These are phyloP conservation scores for Salinomyces thailandicus DNA, from an alignment of 2,329 filamentous ascomycete species.

Conservation along the genomic window DNA sequence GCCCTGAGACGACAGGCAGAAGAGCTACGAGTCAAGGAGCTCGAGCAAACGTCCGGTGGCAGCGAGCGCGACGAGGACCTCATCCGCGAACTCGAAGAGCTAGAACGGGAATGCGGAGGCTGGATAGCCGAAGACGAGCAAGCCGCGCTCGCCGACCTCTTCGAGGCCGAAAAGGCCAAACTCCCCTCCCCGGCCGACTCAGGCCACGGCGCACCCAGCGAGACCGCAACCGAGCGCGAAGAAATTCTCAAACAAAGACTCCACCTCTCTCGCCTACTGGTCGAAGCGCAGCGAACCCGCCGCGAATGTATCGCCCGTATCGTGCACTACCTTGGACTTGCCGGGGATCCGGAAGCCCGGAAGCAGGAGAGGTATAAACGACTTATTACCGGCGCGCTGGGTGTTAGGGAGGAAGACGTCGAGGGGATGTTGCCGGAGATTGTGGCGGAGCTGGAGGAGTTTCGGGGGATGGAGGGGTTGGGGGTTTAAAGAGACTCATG, in stretches of 20 bases:
- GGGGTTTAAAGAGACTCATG: too few species aligned
- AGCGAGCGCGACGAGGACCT: constrained; percentile 29
- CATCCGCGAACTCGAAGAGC: constrained; percentile 24
- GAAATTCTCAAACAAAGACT: not conserved
- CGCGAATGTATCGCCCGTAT: constrained; percentile 50
- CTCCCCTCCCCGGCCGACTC: constrained; percentile 13
- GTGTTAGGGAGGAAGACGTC: constrained; percentile 57
- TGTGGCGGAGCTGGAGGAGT: constrained; percentile 38
- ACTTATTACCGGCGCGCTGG: constrained; percentile 58
- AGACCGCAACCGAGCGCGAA: not conserved
- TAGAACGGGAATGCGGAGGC: constrained; percentile 32
- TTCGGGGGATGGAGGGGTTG: constrained; percentile 11
- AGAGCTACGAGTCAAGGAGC: constrained; percentile 44
- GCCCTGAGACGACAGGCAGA: constrained; percentile 44
- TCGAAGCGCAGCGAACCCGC: constrained; percentile 47
- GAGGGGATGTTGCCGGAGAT: constrained; percentile 50
- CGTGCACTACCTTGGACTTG: constrained; percentile 55
- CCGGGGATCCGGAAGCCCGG: constrained; percentile 53
- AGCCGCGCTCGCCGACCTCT: constrained; percentile 27
- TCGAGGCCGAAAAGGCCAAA: constrained; percentile 23
- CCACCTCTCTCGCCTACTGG: not conserved
- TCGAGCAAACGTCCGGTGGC: constrained; percentile 35
- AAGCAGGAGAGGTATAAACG: constrained; percentile 59
- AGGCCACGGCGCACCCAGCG: not conserved
- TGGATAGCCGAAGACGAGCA: constrained; percentile 37